A percentile compares a stretch with the other conserved stretches of the same genome.
phyloP scores from a whole-genome alignment of 2,329 filamentous ascomycete species.

The Diaporthe citriasiana region DNA sequence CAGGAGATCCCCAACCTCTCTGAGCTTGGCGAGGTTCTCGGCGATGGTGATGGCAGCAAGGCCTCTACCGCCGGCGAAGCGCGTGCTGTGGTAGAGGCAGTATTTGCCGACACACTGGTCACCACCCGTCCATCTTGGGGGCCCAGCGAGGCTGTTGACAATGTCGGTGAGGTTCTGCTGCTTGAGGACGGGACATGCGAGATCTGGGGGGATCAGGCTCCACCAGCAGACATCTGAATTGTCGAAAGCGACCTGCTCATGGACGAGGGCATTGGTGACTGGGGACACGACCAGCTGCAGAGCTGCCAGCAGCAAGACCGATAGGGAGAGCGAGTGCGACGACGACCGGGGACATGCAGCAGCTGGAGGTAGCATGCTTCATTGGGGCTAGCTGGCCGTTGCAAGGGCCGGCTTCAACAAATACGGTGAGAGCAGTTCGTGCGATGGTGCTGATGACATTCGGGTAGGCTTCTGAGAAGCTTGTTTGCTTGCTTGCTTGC shows the following conservation, averaged over 20 bases:
- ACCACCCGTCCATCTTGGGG: slow-evolving; percentile 44
- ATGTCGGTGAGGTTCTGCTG: slow-evolving; percentile 60
- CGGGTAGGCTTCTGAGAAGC: neutral
- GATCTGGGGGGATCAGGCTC: slow-evolving; percentile 37
- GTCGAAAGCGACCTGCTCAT: slow-evolving; percentile 41
- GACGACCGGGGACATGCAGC: neutral
- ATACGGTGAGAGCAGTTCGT: neutral
- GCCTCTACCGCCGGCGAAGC: slow-evolving; percentile 43
- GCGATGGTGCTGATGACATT: slow-evolving; percentile 11
- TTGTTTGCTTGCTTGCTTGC: neutral
- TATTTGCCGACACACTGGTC: slow-evolving; percentile 43
- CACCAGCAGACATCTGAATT: slow-evolving; percentile 42
- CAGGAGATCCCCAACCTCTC: slow-evolving; percentile 21
- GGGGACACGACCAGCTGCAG: neutral
- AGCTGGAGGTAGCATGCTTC: slow-evolving; percentile 22
- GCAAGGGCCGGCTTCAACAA: slow-evolving; percentile 1
- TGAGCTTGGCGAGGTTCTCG: slow-evolving; percentile 38
- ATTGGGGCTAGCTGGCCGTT: slow-evolving; percentile 19
- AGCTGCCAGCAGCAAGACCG: slow-evolving; percentile 18
- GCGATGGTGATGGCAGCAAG: slow-evolving; percentile 44
- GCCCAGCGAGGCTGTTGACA: slow-evolving; percentile 51
- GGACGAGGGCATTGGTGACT: slow-evolving; percentile 26
- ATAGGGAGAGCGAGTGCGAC: neutral
- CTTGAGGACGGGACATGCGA: slow-evolving; percentile 37
- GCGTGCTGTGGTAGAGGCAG: slow-evolving; percentile 45